These are phyloP conservation scores for Theileria parva DNA, from an alignment of 169 alveolate genomes.

Conservation along the genomic window DNA sequence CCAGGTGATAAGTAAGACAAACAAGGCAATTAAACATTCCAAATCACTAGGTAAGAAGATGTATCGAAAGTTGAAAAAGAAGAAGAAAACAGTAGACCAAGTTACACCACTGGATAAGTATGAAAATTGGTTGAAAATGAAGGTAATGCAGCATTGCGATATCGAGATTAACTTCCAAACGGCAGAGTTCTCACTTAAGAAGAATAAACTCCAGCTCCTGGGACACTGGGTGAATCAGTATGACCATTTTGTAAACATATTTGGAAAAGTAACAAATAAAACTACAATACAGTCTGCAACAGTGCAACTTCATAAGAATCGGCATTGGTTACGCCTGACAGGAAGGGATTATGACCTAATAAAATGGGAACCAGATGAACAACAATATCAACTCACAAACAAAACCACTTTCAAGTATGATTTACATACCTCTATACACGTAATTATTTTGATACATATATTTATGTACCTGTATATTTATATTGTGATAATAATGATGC, in stretches of 20 bases:
- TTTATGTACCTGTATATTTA: background rate
- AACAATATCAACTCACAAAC: slow-evolving; percentile 43
- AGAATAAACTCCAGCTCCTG: slow-evolving; percentile 50
- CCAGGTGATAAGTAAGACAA: slow-evolving; percentile 42
- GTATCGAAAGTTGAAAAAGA: slow-evolving; percentile 50
- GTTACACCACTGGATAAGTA: slow-evolving; percentile 56
- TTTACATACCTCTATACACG: too few species aligned
- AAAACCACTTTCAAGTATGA: slow-evolving; percentile 25
- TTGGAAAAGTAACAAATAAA: slow-evolving; percentile 42
- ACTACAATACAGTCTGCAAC: slow-evolving; percentile 57
- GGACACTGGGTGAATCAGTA: slow-evolving; percentile 67
- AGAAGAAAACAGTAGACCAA: slow-evolving; percentile 29
- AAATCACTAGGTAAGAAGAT: slow-evolving; percentile 48
- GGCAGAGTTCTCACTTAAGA: slow-evolving; percentile 56
- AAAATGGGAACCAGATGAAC: slow-evolving; percentile 49
- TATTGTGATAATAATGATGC: slow-evolving; percentile 4
- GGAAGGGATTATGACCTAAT: slow-evolving; percentile 56
- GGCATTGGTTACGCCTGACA: slow-evolving; percentile 64
- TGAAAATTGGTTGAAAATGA: slow-evolving; percentile 58
- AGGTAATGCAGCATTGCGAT: slow-evolving; percentile 67
- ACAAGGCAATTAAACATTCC: slow-evolving; percentile 42
- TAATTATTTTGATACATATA: background rate
- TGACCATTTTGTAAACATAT: slow-evolving; percentile 53
- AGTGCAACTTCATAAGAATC: slow-evolving; percentile 47
- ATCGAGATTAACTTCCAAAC: slow-evolving; percentile 63